phyloP scores from a whole-genome alignment of 192 early-diverging fungal genomes.

The Thamnidium elegans region DNA sequence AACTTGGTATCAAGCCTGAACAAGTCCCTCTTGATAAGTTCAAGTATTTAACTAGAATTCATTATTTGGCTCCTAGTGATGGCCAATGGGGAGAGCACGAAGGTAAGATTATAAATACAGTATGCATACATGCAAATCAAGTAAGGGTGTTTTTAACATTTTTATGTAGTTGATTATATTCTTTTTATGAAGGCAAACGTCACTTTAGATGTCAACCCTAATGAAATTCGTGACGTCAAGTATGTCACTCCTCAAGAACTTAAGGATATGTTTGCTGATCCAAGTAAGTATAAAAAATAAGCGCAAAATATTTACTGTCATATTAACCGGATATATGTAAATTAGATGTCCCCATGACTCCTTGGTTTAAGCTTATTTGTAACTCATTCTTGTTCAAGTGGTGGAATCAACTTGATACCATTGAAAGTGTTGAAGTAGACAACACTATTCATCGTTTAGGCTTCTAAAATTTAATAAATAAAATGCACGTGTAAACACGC shows the following conservation, averaged over 20 bases:
- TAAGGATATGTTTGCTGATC: constrained; percentile 63
- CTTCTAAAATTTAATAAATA: constrained; percentile 22
- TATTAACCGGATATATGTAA: constrained; percentile 9
- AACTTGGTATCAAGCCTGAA: constrained; percentile 81
- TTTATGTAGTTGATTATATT: constrained; percentile 97
- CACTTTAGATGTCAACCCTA: constrained; percentile 72
- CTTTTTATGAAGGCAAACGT: constrained; percentile 81
- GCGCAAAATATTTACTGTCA: too few relatives aligned
- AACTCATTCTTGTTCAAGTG: constrained; percentile 92
- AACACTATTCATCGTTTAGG: constrained; percentile 68
- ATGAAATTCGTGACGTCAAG: constrained; percentile 82
- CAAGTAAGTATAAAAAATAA: constrained; percentile 45
- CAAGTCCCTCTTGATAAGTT: constrained; percentile 84
- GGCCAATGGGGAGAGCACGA: constrained; percentile 99
- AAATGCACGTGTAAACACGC: neutral
- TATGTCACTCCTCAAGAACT: constrained; percentile 88
- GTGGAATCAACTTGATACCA: constrained; percentile 85
- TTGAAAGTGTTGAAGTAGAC: constrained; percentile 58
- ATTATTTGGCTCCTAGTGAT: constrained; percentile 94
- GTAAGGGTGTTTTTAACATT: too few relatives aligned
- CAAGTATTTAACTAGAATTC: constrained; percentile 90
- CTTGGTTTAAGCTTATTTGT: constrained; percentile 96
- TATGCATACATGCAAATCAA: neutral
- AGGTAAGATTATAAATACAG: constrained; percentile 27
- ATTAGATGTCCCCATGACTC: constrained; percentile 78